Percentiles rank a stretch among this genome's conserved stretches.
Conservation (phyloP, 257 asterid species). For the Phtheirospermum japonicum region DNA sequence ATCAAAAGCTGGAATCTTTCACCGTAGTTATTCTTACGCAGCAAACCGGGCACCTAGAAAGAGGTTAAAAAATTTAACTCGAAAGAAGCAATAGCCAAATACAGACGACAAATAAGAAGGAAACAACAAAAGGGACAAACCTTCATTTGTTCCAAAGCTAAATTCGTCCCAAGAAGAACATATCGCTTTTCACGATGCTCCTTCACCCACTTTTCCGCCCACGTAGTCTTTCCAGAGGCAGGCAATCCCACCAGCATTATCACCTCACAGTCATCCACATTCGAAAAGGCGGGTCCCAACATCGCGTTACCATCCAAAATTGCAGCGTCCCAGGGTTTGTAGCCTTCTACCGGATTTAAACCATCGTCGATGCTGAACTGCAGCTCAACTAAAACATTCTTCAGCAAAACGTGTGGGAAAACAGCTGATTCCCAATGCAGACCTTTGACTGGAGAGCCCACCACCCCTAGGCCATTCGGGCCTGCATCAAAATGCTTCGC, state of each 20-base stretch:
- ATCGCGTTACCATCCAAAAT: constrained; percentile 41
- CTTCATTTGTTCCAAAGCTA: constrained; percentile 59
- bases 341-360: constrained; percentile 43
- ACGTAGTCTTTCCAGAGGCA: constrained; percentile 64
- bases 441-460: constrained; percentile 31
- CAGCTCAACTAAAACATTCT: constrained; percentile 51
- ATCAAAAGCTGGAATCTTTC: constrained; percentile 44
- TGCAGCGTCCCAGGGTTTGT: constrained; percentile 53
- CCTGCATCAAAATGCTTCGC: constrained; percentile 57
- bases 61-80: constrained; percentile 4
- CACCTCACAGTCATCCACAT: constrained; percentile 44
- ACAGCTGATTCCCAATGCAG: constrained; percentile 42
- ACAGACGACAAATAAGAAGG: constrained; percentile 1
- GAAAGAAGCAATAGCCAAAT: constrained; percentile 11
- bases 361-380: constrained; percentile 56
- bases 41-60: constrained; percentile 50
- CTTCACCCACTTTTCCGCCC: constrained; percentile 59
- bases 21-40: constrained; percentile 38
- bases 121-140: constrained; percentile 28
- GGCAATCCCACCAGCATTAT: constrained; percentile 71
- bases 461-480: constrained; percentile 40
- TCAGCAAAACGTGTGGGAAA: constrained; percentile 61
- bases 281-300: constrained; percentile 42
- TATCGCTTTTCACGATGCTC: constrained; percentile 62
- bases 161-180: constrained; percentile 53